A percentile compares a stretch with the other conserved stretches of the same genome.
Conservation (phyloP, 2,329 filamentous ascomycete species). For the Epichloe hybrida region DNA sequence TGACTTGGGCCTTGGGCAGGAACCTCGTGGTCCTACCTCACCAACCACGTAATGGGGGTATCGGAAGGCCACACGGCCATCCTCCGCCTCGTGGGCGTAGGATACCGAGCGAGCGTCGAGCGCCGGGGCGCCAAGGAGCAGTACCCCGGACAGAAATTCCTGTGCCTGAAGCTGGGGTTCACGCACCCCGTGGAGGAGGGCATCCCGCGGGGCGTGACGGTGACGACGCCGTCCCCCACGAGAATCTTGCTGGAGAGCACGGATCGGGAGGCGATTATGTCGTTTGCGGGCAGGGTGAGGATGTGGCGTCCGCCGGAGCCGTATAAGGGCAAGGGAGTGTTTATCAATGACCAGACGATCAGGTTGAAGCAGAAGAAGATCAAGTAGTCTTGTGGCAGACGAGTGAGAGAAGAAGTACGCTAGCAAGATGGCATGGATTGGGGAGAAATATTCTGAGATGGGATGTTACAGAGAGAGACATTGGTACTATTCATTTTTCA, state of each 20-base stretch:
- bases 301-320: conserved; percentile 87
- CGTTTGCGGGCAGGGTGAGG: conserved; percentile 80
- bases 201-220: conserved; percentile 70
- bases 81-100: conserved; percentile 83
- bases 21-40: conserved; percentile 78
- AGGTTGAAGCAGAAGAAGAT: conserved; percentile 97
- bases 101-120: conserved; percentile 84
- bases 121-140: conserved; percentile 57
- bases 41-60: conserved; percentile 84
- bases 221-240: conserved; percentile 81
- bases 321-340: conserved; percentile 99
- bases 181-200: conserved; percentile 89
- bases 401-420: too few species aligned
- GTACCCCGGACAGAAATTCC: conserved; percentile 74
- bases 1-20: conserved; percentile 35
- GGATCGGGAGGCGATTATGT: conserved; percentile 75
- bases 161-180: conserved; percentile 90
- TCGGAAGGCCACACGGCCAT: conserved; percentile 94
- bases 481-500: too few species aligned
- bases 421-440: too few species aligned
- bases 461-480: neutral
- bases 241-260: conserved; percentile 80
- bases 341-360: conserved; percentile 95
- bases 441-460: too few species aligned
- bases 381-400: conserved; percentile 42